Percentiles rank a stretch among this genome's conserved stretches.
phyloP scores from a whole-genome alignment of 768 basidiomycete genomes.

The Pisolithus albus region DNA sequence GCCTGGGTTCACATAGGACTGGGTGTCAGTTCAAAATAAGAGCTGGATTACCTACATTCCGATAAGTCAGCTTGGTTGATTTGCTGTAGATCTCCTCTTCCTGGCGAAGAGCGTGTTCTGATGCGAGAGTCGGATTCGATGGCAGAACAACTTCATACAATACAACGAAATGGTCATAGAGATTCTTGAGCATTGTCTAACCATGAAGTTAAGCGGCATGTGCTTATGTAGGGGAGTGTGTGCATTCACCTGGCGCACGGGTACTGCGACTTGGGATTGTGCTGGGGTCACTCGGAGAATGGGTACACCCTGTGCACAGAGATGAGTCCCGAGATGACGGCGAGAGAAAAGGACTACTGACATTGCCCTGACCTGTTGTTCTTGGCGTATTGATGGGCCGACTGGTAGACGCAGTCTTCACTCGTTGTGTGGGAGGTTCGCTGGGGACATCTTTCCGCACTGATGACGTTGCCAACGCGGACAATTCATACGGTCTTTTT shows the following conservation, averaged over 20 bases:
- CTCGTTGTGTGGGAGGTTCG: constrained; percentile 62
- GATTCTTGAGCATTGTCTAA: constrained; percentile 65
- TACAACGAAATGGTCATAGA: constrained; percentile 66
- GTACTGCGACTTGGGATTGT: constrained; percentile 63
- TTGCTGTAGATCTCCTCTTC: constrained; percentile 74
- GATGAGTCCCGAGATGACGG: background rate
- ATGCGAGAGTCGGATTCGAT: constrained; percentile 52
- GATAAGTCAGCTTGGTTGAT: constrained; percentile 74
- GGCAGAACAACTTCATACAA: constrained; percentile 57
- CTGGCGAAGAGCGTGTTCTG: constrained; percentile 75
- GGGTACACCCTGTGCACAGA: constrained; percentile 48
- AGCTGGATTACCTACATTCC: constrained; percentile 50
- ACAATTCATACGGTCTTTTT: constrained; percentile 40
- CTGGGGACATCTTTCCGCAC: constrained; percentile 8
- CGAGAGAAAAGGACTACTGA: constrained; percentile 8
- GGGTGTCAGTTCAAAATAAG: constrained; percentile 1
- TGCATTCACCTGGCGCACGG: constrained; percentile 61
- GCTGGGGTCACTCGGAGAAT: constrained; percentile 60
- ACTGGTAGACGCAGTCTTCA: constrained; percentile 41
- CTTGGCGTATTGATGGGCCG: constrained; percentile 41
- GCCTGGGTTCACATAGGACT: constrained; percentile 30
- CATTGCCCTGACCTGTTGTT: constrained; percentile 30
- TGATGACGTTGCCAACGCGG: constrained; percentile 23
- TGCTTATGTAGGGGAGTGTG: constrained; percentile 1
- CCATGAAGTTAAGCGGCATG: background rate